These are phyloP conservation scores for Tylopilus sp. DNA, from an alignment of 768 basidiomycete species.

Conservation along the genomic window DNA sequence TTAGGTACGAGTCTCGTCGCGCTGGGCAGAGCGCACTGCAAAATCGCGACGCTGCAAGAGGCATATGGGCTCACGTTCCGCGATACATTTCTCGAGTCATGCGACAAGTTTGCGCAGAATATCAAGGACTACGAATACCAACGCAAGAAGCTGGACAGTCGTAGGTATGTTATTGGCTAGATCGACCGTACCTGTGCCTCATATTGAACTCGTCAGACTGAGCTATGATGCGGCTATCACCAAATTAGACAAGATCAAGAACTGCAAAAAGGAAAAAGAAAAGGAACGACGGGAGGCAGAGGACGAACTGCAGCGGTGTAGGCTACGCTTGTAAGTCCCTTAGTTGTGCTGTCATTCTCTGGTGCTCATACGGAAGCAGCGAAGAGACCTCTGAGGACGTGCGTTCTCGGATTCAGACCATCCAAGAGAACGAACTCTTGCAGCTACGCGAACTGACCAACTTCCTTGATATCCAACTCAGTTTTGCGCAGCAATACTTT, in stretches of 20 bases:
- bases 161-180: conserved; percentile 48
- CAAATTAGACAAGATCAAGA: conserved; percentile 65
- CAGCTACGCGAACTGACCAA: conserved; percentile 68
- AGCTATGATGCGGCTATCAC: conserved; percentile 73
- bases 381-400: conserved; percentile 87
- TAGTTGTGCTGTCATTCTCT: neutral
- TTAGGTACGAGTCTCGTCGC: conserved; percentile 69
- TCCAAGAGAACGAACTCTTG: conserved; percentile 74
- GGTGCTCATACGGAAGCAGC: conserved; percentile 37
- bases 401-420: conserved; percentile 69
- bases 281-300: conserved; percentile 71
- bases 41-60: conserved; percentile 82
- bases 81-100: conserved; percentile 67
- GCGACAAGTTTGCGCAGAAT: conserved; percentile 63
- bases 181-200: neutral
- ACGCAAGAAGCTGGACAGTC: conserved; percentile 84
- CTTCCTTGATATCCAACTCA: conserved; percentile 71
- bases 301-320: conserved; percentile 71
- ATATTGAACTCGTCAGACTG: conserved; percentile 40
- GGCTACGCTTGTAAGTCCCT: conserved; percentile 65
- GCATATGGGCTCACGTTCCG: conserved; percentile 68
- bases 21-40: conserved; percentile 82
- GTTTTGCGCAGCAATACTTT: conserved; percentile 69
- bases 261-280: conserved; percentile 79
- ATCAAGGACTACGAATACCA: conserved; percentile 81